Evolutionary conservation across 1,139 yeast genomes (phyloP), one percentile per base, ranked within the genome.

Genomic region (Pneumocystis carinii): DNA sequence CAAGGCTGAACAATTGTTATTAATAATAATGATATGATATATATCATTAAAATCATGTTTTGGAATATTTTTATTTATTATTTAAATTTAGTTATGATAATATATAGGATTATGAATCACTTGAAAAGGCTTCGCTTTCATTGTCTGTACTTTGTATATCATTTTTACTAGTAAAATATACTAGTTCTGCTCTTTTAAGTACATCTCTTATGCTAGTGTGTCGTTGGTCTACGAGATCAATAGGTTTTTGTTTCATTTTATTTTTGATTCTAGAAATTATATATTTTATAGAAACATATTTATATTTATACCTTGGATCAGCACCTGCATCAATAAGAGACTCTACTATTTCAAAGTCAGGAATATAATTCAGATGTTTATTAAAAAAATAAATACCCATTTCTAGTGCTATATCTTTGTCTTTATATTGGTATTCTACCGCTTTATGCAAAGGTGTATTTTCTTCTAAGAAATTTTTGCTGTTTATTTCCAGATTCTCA

Each of bases 391-490:
- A 55, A 63, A 14, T 63, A 66, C 68, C 77, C 60, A 92, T 79
- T 70, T 86, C 90, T 58, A 81, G 77, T 1, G 96, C 97, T 73
- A 86, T 92, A 66, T 87, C 97, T 0, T 92, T 87, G 71, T 92
- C 97, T 17, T 82, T 83, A 60, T 77, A 77, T 32, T 90, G 79
- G 71, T 87, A 90, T 68, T 82, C 81, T 14, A 86, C 96, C 2
- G 96, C 95, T 68, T 81, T 76, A 75, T 92, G 97, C 69, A 92
- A 79, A 12, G 98, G 97, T 0, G 97, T 89, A 68, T 88, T 90
- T 42, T 90, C 90, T 62, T 84, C 86, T 59, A 81, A 68, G 59
- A 84, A 78, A 73, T 87, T 87, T 60, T 76, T 73, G 0, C 95
- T 92, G 72, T 92, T 96, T 58, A 90, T 84, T 70, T 90, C 96